phyloP scores from a whole-genome alignment of 2,329 filamentous ascomycete species.

The Zymoseptoria brevis region DNA sequence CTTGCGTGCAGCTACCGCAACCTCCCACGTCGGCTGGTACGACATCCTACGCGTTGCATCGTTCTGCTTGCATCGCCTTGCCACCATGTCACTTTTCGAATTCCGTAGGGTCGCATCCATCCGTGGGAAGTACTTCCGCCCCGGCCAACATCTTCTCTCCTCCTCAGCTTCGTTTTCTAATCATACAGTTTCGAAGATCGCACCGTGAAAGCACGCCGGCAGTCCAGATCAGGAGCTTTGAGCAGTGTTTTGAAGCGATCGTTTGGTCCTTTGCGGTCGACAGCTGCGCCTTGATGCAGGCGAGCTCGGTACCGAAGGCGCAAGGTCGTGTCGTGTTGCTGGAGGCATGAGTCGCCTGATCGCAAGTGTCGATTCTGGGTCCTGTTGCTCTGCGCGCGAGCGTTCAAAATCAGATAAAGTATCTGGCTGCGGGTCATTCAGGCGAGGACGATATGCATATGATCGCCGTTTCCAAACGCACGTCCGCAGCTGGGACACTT shows the following conservation, averaged over 20 bases:
- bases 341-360: background rate
- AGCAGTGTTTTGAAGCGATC: background rate
- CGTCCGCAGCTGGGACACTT: constrained; percentile 94
- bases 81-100: too few species aligned
- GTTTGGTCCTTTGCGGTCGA: background rate
- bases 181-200: background rate
- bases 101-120: too few species aligned
- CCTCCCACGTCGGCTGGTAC: too few species aligned
- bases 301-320: background rate
- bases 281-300: background rate
- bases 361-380: background rate
- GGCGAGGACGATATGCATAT: constrained; percentile 53
- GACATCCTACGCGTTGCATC: too few species aligned
- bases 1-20: too few species aligned
- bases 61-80: too few species aligned
- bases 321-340: background rate
- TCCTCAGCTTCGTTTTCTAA: background rate
- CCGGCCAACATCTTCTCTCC: too few species aligned
- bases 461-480: constrained; percentile 83
- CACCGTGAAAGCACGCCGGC: background rate
- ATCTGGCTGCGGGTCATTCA: constrained; percentile 7
- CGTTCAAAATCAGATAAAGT: background rate
- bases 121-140: too few species aligned
- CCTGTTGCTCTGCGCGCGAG: too few species aligned
- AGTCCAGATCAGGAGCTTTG: background rate